These are phyloP conservation scores for Colletotrichum lindemuthianum DNA, from an alignment of 2,329 filamentous ascomycete genomes.

Conservation along the genomic window DNA sequence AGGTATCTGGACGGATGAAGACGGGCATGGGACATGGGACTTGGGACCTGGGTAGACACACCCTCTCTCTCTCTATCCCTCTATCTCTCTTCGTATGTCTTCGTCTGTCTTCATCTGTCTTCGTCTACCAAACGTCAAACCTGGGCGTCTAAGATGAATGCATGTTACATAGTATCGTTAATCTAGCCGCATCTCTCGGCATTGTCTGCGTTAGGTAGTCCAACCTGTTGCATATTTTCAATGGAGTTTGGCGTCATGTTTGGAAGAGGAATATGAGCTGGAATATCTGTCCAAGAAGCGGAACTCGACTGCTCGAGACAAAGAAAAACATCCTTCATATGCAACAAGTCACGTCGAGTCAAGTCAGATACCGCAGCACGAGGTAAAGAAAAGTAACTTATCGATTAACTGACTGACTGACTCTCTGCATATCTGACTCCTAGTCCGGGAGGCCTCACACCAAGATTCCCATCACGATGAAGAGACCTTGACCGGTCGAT, in stretches of 20 bases:
- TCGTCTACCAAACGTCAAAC: too few species aligned
- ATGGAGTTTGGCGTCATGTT: conserved; percentile 21
- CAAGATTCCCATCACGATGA: too few species aligned
- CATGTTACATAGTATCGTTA: conserved; percentile 22
- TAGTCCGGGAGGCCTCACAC: too few species aligned
- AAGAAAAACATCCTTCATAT: conserved; percentile 33
- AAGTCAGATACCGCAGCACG: conserved; percentile 8
- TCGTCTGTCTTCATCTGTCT: too few species aligned
- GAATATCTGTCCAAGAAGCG: conserved; percentile 6
- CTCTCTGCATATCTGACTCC: background rate
- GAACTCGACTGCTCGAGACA: conserved; percentile 26
- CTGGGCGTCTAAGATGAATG: background rate
- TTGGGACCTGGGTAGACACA: too few species aligned
- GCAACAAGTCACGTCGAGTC: conserved; percentile 22
- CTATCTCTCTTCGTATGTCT: too few species aligned
- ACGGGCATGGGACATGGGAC: background rate
- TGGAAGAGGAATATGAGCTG: background rate
- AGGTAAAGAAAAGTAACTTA: conserved; percentile 17
- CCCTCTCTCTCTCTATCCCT: too few species aligned
- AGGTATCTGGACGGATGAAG: conserved; percentile 41
- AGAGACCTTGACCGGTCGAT: too few species aligned
- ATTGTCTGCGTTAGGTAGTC: background rate
- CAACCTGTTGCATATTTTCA: background rate
- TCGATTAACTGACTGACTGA: conserved; percentile 5
- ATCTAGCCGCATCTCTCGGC: background rate